Conservation (phyloP, 1,284 basidiomycete species). For the Naganishia cerealis region DNA sequence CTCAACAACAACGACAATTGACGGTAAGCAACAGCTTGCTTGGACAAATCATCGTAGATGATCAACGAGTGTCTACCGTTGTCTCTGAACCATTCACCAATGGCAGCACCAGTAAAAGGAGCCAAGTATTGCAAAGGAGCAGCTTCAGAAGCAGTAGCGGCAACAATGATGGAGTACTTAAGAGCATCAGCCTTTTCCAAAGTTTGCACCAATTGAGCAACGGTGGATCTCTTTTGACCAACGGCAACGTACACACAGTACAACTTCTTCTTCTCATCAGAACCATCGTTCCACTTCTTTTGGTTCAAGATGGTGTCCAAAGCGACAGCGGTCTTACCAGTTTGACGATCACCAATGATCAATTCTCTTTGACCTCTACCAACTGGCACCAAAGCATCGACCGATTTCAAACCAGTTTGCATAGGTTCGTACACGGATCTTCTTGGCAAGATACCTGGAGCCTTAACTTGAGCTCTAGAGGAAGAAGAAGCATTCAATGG, state of each 20-base stretch:
- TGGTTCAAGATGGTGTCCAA: constrained; percentile 99
- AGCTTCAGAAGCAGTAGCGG: constrained; percentile 97
- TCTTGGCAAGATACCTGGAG: constrained; percentile 97
- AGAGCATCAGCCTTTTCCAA: constrained; percentile 99
- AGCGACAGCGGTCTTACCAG: constrained; percentile 97
- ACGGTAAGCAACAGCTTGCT: constrained; percentile 99
- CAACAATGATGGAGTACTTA: constrained; percentile 99
- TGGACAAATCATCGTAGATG: constrained; percentile 99
- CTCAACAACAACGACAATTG: constrained; percentile 99
- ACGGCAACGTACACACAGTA: constrained; percentile 99
- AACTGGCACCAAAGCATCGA: constrained; percentile 99
- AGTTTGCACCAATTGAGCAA: constrained; percentile 98
- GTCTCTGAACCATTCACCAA: constrained; percentile 99
- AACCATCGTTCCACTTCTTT: constrained; percentile 97
- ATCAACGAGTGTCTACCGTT: constrained; percentile 95
- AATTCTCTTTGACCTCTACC: constrained; percentile 99
- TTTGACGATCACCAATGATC: constrained; percentile 99
- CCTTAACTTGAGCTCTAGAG: constrained; percentile 95
- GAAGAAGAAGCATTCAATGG: constrained; percentile 90
- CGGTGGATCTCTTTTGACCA: constrained; percentile 98
- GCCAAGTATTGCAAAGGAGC: constrained; percentile 98
- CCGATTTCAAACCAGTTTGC: constrained; percentile 99
- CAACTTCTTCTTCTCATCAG: constrained; percentile 94
- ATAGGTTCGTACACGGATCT: constrained; percentile 99
- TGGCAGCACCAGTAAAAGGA: constrained; percentile 98